Percentiles rank a stretch among this genome's conserved stretches.
Evolutionary conservation across 148 eudicot genomes (phyloP).

Genomic region (Tetragonia tetragonoides): DNA sequence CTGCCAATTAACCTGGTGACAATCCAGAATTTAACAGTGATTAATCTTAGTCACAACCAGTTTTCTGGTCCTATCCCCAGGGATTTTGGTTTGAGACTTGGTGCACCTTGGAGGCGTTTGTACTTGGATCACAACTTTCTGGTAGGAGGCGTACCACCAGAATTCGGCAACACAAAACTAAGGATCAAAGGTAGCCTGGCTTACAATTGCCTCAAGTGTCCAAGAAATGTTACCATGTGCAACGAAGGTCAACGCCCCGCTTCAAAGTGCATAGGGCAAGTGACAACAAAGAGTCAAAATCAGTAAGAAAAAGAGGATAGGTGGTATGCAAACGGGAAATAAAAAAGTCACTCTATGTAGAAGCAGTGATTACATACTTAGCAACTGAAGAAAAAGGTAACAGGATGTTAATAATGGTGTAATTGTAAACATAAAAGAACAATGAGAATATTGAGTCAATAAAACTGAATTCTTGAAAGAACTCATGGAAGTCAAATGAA

Average conservation of each 20-base stretch:
- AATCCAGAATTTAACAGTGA: constrained; percentile 34
- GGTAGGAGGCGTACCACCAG: constrained; percentile 52
- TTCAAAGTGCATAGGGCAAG: constrained; percentile 40
- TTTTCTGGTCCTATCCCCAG: constrained; percentile 56
- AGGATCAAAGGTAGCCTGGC: constrained; percentile 50
- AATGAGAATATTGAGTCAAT: not conserved
- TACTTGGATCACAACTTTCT: constrained; percentile 60
- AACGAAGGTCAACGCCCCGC: constrained; percentile 70
- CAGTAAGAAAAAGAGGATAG: not conserved
- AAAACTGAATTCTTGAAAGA: constrained; percentile 13
- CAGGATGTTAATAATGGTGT: constrained; percentile 14
- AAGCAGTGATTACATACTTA: not conserved
- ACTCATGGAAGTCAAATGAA: not conserved
- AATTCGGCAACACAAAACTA: constrained; percentile 22
- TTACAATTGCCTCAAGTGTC: constrained; percentile 68
- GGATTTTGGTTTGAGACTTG: constrained; percentile 45
- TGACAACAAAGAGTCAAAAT: constrained; percentile 8
- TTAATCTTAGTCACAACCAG: constrained; percentile 54
- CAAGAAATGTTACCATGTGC: constrained; percentile 38
- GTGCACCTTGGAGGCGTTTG: constrained; percentile 48
- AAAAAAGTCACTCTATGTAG: not conserved
- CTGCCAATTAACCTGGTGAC: constrained; percentile 59
- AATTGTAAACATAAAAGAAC: not conserved
- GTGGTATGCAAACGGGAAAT: not conserved
- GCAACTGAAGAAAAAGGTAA: not conserved